Evolutionary conservation across 805 yeast genomes (phyloP), one percentile per base, ranked within the genome.

Genomic region (Candida silvatica): DNA sequence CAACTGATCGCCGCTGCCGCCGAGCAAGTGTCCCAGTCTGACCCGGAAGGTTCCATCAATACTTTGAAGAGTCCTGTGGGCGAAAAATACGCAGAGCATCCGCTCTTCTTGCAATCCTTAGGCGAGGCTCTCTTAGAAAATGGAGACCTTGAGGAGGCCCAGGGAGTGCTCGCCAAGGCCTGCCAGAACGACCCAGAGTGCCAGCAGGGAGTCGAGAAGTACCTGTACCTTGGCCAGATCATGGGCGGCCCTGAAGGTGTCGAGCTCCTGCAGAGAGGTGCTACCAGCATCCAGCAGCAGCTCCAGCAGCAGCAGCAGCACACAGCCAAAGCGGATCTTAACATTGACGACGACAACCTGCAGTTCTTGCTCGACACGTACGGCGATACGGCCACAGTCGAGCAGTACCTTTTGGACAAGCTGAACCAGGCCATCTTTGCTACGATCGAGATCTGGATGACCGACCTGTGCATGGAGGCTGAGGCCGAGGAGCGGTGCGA

Each of bases 381-480:
- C 40, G 36, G 46, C 36, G 37, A 50, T 47, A 41, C 43, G 26
- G 35, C 45, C 15, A 27, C 43, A 6, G 47, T 62, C n/a, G 46
- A 52, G 30, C 49, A 54, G 36, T 66, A 66, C 39, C 58, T 71
- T 28, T 54, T 69, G 15, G 71, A 71, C 42, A 83, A 81, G 52
- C 52, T 85, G 32, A 75, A 80, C 43, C 82, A 78, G 51, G 95
- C 90, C 0, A 62, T 85, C 19, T 77, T 90, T 45, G 79, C 95
- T 5, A 71, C 80, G 62, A 82, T 92, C 49, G 98, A 90, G 58
- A 81, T 85, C 38, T 88, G 95, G 95, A 85, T 87, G 97, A 90
- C 97, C 1, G 97, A 90, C 62, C 64, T 88, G 43, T 88, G 97
- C 63, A 86, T 88, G 95, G 94, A 85, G 49, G 76, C 76, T 3